Evolutionary conservation across 129 eudicot genomes (phyloP).

Genomic region (Solidago caesia): DNA sequence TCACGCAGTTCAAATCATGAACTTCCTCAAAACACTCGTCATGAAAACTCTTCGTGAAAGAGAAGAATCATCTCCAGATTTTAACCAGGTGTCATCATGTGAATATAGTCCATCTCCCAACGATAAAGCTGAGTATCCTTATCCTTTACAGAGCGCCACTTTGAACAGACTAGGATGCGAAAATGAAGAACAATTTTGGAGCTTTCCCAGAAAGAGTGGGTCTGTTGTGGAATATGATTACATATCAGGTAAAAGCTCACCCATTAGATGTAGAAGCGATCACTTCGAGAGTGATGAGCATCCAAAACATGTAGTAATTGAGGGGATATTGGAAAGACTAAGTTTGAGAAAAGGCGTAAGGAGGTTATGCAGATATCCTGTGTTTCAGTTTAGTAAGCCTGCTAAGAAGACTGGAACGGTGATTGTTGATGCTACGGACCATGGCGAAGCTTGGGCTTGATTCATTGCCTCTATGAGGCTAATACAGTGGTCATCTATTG

Average conservation of each 20-base stretch:
- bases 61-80: conserved; percentile 40
- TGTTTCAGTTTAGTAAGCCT: conserved; percentile 61
- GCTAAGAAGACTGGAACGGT: conserved; percentile 23
- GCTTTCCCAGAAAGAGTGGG: conserved; percentile 47
- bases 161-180: conserved; percentile 47
- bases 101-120: conserved; percentile 16
- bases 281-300: neutral
- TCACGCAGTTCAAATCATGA: conserved; percentile 98
- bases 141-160: conserved; percentile 24
- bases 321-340: conserved; percentile 44
- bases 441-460: conserved; percentile 25
- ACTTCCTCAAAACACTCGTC: conserved; percentile 78
- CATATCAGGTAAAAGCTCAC: conserved; percentile 28
- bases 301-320: conserved; percentile 33
- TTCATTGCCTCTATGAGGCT: conserved; percentile 4
- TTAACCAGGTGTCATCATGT: conserved; percentile 18
- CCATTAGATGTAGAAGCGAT: conserved; percentile 17
- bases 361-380: conserved; percentile 57
- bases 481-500: neutral
- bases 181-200: conserved; percentile 46
- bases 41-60: conserved; percentile 55
- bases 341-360: conserved; percentile 53
- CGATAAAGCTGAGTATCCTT: conserved; percentile 13
- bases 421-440: conserved; percentile 6
- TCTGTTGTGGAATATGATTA: conserved; percentile 23